Evolutionary conservation across 176 grass and related monocot genomes (phyloP).

Genomic region (Carex parvula): DNA sequence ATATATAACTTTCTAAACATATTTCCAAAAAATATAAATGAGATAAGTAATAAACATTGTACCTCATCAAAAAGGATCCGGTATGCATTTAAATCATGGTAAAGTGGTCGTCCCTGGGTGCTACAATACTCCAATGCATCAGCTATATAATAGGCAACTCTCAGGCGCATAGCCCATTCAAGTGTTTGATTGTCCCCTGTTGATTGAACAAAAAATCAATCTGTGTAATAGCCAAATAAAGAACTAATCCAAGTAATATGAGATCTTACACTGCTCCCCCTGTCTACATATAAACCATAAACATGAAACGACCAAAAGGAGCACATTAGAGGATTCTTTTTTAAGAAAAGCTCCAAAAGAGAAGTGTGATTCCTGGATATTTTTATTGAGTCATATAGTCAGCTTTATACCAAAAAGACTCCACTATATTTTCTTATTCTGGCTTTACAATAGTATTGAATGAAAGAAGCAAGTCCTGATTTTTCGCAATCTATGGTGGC

Average conservation of each 20-base stretch:
- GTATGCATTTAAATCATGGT: slow-evolving; percentile 95
- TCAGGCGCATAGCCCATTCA: slow-evolving; percentile 98
- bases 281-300: neutral
- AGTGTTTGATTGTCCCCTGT: slow-evolving; percentile 98
- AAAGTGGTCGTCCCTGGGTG: slow-evolving; percentile 61
- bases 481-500: neutral
- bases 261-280: neutral
- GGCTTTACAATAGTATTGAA: neutral
- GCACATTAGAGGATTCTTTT: neutral
- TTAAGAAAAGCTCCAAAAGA: neutral
- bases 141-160: slow-evolving; percentile 84
- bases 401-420: neutral
- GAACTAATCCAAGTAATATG: slow-evolving; percentile 22
- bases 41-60: slow-evolving; percentile 17
- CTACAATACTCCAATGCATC: slow-evolving; percentile 84
- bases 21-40: slow-evolving; percentile 15
- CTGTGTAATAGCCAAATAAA: slow-evolving; percentile 1
- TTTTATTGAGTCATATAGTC: slow-evolving; percentile 12
- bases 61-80: slow-evolving; percentile 95
- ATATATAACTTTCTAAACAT: neutral
- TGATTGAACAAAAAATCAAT: slow-evolving; percentile 24
- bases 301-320: neutral
- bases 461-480: neutral
- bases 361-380: neutral
- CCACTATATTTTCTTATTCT: neutral